Conservation (phyloP, 108 stramenopile species). For the Skeletonema potamos region DNA sequence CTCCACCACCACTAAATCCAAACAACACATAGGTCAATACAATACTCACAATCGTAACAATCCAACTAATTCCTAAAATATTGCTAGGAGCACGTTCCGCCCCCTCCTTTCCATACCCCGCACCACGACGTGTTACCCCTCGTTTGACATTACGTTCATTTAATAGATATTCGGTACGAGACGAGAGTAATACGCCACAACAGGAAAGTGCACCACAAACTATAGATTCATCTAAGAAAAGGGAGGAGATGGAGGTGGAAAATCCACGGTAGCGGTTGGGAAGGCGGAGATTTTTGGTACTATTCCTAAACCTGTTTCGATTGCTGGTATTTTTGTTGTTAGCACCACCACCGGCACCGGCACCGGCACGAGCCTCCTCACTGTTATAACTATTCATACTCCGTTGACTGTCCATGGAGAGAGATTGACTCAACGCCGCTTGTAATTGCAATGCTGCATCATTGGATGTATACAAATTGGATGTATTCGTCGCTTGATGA, state of each 20-base stretch:
- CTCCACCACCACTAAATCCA: constrained; percentile 59
- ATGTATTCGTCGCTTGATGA: not conserved
- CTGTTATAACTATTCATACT: not conserved
- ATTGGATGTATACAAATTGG: not conserved
- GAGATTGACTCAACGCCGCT: not conserved
- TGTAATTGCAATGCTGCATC: not conserved
- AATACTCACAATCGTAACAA: constrained; percentile 59
- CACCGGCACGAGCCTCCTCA: not conserved
- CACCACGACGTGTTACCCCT: constrained; percentile 42
- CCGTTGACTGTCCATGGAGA: not conserved
- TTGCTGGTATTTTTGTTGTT: not conserved
- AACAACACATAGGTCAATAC: constrained; percentile 62
- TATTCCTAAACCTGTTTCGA: no score
- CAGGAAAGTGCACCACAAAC: constrained; percentile 82
- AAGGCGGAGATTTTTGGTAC: not conserved
- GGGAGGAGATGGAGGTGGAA: constrained; percentile 66
- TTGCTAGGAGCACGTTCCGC: constrained; percentile 35
- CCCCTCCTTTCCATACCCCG: constrained; percentile 43
- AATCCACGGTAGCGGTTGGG: constrained; percentile 75
- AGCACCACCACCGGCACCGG: not conserved
- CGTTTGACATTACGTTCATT: constrained; percentile 73
- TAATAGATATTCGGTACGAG: constrained; percentile 77
- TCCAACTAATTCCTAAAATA: constrained; percentile 57
- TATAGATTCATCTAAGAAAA: constrained; percentile 81
- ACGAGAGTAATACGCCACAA: constrained; percentile 73